These are phyloP conservation scores for Tylopilus balloui DNA, from an alignment of 768 basidiomycete species.

Conservation along the genomic window DNA sequence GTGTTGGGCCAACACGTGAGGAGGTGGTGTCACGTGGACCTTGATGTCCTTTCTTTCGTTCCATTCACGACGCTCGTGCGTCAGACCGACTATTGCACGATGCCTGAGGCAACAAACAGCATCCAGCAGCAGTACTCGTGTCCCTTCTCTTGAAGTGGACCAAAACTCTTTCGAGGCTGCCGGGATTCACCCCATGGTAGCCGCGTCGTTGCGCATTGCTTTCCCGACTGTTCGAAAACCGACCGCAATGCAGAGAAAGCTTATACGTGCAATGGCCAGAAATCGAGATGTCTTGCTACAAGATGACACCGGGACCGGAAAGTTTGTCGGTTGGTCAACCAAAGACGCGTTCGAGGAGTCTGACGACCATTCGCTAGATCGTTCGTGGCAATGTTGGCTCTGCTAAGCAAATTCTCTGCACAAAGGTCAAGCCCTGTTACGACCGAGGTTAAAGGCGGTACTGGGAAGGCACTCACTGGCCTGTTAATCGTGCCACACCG, in stretches of 20 bases:
- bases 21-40: slow-evolving; percentile 18
- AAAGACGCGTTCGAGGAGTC: not conserved
- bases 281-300: slow-evolving; percentile 61
- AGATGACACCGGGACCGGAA: slow-evolving; percentile 74
- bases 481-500: slow-evolving; percentile 69
- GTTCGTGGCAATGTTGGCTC: slow-evolving; percentile 62
- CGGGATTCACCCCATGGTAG: slow-evolving; percentile 48
- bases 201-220: slow-evolving; percentile 47
- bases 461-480: slow-evolving; percentile 40
- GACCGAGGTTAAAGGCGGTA: slow-evolving; percentile 18
- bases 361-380: slow-evolving; percentile 43
- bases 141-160: not conserved
- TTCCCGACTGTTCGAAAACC: slow-evolving; percentile 60
- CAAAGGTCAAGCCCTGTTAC: slow-evolving; percentile 13
- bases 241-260: slow-evolving; percentile 53
- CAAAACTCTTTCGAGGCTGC: slow-evolving; percentile 43
- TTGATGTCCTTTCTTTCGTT: slow-evolving; percentile 25
- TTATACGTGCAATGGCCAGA: slow-evolving; percentile 57
- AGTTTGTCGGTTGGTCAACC: slow-evolving; percentile 43
- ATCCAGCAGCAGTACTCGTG: not conserved
- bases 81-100: slow-evolving; percentile 20
- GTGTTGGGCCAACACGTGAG: too few relatives aligned
- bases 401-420: slow-evolving; percentile 53
- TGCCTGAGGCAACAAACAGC: slow-evolving; percentile 26
- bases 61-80: slow-evolving; percentile 18